These are phyloP conservation scores for Cladophialophora chaetospira DNA, from an alignment of 2,329 filamentous ascomycete genomes.

Conservation along the genomic window DNA sequence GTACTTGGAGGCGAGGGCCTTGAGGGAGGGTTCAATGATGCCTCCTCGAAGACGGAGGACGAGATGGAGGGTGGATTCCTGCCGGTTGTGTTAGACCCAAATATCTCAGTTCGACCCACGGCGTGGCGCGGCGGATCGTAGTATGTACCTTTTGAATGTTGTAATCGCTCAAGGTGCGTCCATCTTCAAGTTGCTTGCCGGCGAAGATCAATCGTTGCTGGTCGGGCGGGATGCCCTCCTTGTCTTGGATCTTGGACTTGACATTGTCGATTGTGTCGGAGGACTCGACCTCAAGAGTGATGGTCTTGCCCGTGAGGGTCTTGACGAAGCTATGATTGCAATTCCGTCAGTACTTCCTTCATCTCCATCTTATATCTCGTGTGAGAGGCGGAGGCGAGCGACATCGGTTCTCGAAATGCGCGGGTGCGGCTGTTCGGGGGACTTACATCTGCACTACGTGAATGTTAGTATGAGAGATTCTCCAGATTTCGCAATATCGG, in stretches of 20 bases:
- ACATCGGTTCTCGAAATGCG: constrained; percentile 1
- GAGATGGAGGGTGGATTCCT: constrained; percentile 98
- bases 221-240: constrained; percentile 97
- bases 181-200: constrained; percentile 98
- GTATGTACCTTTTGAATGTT: constrained; percentile 89
- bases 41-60: constrained; percentile 98
- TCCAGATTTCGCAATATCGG: too few species aligned
- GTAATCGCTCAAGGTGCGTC: constrained; percentile 94
- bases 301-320: constrained; percentile 99
- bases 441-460: constrained; percentile 86
- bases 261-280: constrained; percentile 99
- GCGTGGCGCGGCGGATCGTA: neutral
- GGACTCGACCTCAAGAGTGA: constrained; percentile 99
- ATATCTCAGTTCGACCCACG: too few species aligned
- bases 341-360: constrained; percentile 8
- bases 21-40: constrained; percentile 98
- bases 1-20: constrained; percentile 98
- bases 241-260: constrained; percentile 99
- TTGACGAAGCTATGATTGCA: constrained; percentile 85
- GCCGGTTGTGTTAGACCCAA: neutral
- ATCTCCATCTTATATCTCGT: neutral
- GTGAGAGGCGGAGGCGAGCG: too few species aligned
- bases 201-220: constrained; percentile 99
- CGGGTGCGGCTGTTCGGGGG: constrained; percentile 32
- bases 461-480: constrained; percentile 15